phyloP scores from a whole-genome alignment of 2,329 filamentous ascomycete species.

The Cladophialophora immunda region DNA sequence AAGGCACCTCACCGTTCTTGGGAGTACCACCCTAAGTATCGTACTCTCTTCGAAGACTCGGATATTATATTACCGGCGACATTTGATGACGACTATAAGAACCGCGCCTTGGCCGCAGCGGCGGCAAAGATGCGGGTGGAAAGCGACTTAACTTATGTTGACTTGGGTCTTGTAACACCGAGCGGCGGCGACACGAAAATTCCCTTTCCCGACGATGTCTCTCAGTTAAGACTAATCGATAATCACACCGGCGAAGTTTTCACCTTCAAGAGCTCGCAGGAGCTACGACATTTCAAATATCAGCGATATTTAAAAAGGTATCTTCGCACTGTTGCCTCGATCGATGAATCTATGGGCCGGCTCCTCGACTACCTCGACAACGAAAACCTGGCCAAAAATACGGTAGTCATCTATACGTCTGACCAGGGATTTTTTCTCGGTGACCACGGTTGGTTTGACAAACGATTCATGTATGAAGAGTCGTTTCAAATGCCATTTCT shows the following conservation, averaged over 20 bases:
- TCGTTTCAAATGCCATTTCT: conserved; percentile 66
- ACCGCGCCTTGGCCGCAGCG: conserved; percentile 59
- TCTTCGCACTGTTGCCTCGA: conserved; percentile 60
- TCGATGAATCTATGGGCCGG: conserved; percentile 63
- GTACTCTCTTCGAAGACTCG: conserved; percentile 57
- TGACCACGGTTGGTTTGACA: conserved; percentile 67
- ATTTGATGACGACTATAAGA: conserved; percentile 64
- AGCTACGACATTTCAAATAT: conserved; percentile 64
- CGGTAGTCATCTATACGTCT: conserved; percentile 63
- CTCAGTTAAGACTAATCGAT: conserved; percentile 51
- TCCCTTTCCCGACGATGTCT: conserved; percentile 44
- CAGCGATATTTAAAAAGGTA: conserved; percentile 67
- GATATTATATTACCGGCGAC: conserved; percentile 61
- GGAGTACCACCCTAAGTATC: conserved; percentile 61
- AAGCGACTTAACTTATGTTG: conserved; percentile 61
- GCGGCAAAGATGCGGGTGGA: conserved; percentile 62
- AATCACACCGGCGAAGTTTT: conserved; percentile 58
- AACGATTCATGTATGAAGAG: conserved; percentile 67
- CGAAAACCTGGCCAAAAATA: conserved; percentile 55
- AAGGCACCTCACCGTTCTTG: conserved; percentile 64
- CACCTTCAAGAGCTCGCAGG: conserved; percentile 52
- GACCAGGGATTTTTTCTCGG: conserved; percentile 67
- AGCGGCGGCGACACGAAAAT: no score
- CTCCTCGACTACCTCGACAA: conserved; percentile 58
- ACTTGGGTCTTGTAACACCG: conserved; percentile 60